Percentiles rank a stretch among this genome's conserved stretches.
Evolutionary conservation across 2,329 filamentous ascomycete species (phyloP).

Genomic region (Botrytis medusae): DNA sequence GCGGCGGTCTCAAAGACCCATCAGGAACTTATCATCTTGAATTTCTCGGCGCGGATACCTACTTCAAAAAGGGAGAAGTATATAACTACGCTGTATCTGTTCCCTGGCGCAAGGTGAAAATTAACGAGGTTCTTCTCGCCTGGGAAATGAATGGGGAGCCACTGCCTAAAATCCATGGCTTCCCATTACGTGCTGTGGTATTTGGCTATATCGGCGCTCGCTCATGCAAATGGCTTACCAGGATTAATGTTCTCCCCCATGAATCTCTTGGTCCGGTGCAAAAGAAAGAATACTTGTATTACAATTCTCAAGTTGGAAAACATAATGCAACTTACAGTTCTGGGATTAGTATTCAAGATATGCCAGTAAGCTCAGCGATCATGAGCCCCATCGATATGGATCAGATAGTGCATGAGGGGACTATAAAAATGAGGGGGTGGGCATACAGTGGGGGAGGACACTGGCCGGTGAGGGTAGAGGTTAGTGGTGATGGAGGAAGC

Average conservation of each 20-base stretch:
- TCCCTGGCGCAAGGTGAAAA: conserved; percentile 66
- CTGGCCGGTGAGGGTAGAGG: conserved; percentile 65
- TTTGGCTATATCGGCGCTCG: conserved; percentile 66
- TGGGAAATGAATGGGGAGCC: conserved; percentile 66
- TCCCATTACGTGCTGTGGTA: conserved; percentile 60
- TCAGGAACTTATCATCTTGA: conserved; percentile 60
- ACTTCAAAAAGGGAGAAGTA: conserved; percentile 63
- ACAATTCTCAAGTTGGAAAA: conserved; percentile 65
- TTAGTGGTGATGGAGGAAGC: conserved; percentile 61
- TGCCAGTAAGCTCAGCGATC: conserved; percentile 67
- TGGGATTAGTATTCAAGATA: conserved; percentile 65
- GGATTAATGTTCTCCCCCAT: conserved; percentile 58
- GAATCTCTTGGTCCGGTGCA: conserved; percentile 59
- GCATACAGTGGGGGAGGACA: conserved; percentile 68
- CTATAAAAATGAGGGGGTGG: conserved; percentile 54
- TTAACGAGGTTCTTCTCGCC: conserved; percentile 64
- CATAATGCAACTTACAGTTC: conserved; percentile 60
- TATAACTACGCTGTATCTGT: conserved; percentile 69
- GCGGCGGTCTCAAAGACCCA: conserved; percentile 56
- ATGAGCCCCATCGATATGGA: conserved; percentile 55
- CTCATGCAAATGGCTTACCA: conserved; percentile 68
- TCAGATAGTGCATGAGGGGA: conserved; percentile 34
- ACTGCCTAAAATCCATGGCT: conserved; percentile 65
- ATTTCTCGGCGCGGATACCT: conserved; percentile 69
- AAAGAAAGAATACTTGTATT: conserved; percentile 67